These are phyloP conservation scores for Gossypium raimondii DNA, from an alignment of 345 rosid genomes.

Conservation along the genomic window DNA sequence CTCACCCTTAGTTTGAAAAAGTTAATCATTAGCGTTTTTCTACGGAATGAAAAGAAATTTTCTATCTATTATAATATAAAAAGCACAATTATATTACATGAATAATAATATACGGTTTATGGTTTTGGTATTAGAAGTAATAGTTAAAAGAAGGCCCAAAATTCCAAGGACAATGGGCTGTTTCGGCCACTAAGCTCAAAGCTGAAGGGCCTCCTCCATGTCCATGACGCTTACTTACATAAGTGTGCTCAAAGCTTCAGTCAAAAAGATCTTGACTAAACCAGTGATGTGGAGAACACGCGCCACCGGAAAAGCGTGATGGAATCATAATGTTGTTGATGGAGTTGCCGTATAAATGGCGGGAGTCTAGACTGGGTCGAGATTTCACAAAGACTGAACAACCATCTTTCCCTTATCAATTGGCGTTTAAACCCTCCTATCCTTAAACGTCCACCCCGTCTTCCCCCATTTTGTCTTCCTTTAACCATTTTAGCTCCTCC, in stretches of 20 bases:
- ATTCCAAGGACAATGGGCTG: background rate
- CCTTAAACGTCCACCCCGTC: slow-evolving; percentile 12
- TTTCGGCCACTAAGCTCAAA: background rate
- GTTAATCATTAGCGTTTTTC: no score
- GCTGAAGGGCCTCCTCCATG: background rate
- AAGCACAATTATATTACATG: no score
- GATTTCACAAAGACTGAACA: background rate
- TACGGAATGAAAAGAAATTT: no score
- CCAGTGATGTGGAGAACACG: background rate
- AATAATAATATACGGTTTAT: no score
- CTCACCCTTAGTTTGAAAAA: no score
- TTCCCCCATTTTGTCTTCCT: background rate
- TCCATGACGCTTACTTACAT: background rate
- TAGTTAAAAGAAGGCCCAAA: background rate
- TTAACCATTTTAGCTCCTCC: slow-evolving; percentile 2
- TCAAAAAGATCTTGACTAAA: background rate
- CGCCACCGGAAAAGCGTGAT: slow-evolving; percentile 1
- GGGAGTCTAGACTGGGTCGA: background rate
- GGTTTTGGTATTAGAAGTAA: no score
- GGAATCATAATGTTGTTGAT: background rate
- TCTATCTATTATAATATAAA: no score
- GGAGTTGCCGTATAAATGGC: slow-evolving; percentile 5
- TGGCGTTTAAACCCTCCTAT: slow-evolving; percentile 21
- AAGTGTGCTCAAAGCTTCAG: background rate
- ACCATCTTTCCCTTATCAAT: slow-evolving; percentile 15